Percentiles rank a stretch among this genome's conserved stretches.
These are phyloP conservation scores for Omphalea diandra DNA, from an alignment of 441 rosid genomes.

Conservation along the genomic window DNA sequence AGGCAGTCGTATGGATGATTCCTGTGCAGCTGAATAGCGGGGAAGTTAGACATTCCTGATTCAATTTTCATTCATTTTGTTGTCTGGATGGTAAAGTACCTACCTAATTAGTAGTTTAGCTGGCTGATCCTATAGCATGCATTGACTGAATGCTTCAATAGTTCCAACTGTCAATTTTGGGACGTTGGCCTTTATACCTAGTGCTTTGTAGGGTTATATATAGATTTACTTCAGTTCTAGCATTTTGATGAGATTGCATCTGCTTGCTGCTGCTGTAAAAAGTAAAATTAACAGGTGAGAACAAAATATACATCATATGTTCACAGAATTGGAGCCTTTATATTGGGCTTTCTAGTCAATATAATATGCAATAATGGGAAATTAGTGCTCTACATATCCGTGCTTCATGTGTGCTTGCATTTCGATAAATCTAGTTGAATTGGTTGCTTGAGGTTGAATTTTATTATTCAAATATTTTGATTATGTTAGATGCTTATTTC, in stretches of 20 bases:
- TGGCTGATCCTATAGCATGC: not conserved
- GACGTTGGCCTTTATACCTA: not conserved
- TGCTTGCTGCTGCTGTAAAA: conserved; percentile 10
- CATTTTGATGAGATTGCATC: not conserved
- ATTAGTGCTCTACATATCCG: not conserved
- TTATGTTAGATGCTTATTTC: too few species aligned
- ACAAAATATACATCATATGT: not conserved
- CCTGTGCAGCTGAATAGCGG: conserved; percentile 38
- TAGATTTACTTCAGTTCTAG: not conserved
- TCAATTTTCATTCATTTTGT: not conserved
- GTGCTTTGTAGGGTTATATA: not conserved
- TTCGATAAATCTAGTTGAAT: not conserved
- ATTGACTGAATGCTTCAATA: not conserved
- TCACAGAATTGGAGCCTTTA: not conserved
- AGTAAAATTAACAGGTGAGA: not conserved
- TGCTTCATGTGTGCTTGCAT: not conserved
- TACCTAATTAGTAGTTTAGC: not conserved
- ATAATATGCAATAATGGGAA: not conserved
- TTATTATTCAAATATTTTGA: not conserved
- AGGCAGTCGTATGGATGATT: conserved; percentile 65
- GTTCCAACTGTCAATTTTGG: not conserved
- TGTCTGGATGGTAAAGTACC: not conserved
- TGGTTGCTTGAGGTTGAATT: not conserved
- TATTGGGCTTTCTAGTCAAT: not conserved
- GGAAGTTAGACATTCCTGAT: conserved; percentile 6